phyloP scores from a whole-genome alignment of 352 stramenopile species.

The Phytophthora meadii region DNA sequence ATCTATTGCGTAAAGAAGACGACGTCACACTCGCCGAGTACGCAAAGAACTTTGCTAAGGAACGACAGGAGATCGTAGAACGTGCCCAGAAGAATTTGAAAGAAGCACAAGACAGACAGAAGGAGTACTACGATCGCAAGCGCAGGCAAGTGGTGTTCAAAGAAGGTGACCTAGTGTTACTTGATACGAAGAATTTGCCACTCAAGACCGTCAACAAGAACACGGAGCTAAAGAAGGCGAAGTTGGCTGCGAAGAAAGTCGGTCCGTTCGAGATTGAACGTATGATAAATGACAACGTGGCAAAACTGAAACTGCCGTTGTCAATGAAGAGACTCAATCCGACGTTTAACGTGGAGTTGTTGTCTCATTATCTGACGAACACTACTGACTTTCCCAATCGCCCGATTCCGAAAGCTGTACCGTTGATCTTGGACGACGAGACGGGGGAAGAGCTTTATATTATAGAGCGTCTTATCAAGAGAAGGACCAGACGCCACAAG shows the following conservation, averaged over 20 bases:
- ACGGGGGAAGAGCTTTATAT: slow-evolving; percentile 13
- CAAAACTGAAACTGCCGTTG: slow-evolving; percentile 4
- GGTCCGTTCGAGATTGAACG: slow-evolving; percentile 13
- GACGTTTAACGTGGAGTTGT: slow-evolving; percentile 20
- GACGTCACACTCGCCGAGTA: slow-evolving; percentile 13
- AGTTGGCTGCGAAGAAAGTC: slow-evolving; percentile 16
- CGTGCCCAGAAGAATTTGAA: slow-evolving; percentile 10
- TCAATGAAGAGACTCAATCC: slow-evolving; percentile 9
- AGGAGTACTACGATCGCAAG: slow-evolving; percentile 26
- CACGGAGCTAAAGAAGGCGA: slow-evolving; percentile 15
- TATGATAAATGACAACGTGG: slow-evolving; percentile 19
- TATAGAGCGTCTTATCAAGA: slow-evolving; percentile 6
- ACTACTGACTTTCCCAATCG: not conserved
- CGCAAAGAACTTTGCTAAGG: slow-evolving; percentile 15
- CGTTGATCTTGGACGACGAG: slow-evolving; percentile 3
- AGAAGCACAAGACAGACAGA: slow-evolving; percentile 16
- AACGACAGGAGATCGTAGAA: slow-evolving; percentile 17
- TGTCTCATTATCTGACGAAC: not conserved
- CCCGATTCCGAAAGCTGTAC: not conserved
- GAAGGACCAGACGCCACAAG: slow-evolving; percentile 2
- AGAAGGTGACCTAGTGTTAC: slow-evolving; percentile 6
- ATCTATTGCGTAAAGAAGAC: slow-evolving; percentile 1
- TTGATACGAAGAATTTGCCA: slow-evolving; percentile 22
- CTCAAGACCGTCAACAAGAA: slow-evolving; percentile 17
- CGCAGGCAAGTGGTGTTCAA: slow-evolving; percentile 15